Conservation (phyloP, 2,329 filamentous ascomycete genomes). For the Ambrosiella cleistominuta region DNA sequence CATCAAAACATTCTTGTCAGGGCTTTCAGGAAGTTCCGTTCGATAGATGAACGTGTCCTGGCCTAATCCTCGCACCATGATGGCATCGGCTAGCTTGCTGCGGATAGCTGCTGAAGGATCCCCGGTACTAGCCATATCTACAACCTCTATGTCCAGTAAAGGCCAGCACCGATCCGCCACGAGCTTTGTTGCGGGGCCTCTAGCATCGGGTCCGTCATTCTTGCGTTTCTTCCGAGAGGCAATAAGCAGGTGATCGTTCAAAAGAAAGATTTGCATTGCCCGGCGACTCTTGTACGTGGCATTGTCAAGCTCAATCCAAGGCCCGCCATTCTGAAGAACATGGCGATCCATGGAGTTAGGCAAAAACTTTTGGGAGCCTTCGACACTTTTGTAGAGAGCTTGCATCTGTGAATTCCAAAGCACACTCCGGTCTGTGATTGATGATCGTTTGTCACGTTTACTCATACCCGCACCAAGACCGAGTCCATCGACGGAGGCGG, state of each 20-base stretch:
- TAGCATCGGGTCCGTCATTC: conserved; percentile 42
- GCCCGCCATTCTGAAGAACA: conserved; percentile 78
- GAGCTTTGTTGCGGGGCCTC: conserved; percentile 50
- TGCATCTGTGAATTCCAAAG: conserved; percentile 57
- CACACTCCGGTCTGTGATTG: conserved; percentile 53
- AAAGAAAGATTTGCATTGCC: conserved; percentile 74
- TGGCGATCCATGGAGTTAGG: conserved; percentile 83
- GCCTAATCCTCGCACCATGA: conserved; percentile 74
- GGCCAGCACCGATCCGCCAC: conserved; percentile 93
- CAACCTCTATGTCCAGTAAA: conserved; percentile 77
- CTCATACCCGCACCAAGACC: conserved; percentile 37
- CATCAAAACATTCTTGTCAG: conserved; percentile 64
- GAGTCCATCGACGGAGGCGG: conserved; percentile 30
- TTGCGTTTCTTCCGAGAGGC: conserved; percentile 88
- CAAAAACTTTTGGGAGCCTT: conserved; percentile 91
- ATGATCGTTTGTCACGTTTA: conserved; percentile 72
- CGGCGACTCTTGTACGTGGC: conserved; percentile 89
- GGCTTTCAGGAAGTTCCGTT: conserved; percentile 62
- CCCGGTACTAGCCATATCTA: conserved; percentile 59
- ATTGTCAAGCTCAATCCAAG: conserved; percentile 93
- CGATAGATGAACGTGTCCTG: conserved; percentile 89
- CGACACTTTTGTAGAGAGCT: conserved; percentile 88
- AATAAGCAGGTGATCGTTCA: conserved; percentile 87
- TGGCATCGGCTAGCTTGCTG: conserved; percentile 61
- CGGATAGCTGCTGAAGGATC: conserved; percentile 30